phyloP scores from a whole-genome alignment of 768 basidiomycete genomes.

The Russula dissimulans region DNA sequence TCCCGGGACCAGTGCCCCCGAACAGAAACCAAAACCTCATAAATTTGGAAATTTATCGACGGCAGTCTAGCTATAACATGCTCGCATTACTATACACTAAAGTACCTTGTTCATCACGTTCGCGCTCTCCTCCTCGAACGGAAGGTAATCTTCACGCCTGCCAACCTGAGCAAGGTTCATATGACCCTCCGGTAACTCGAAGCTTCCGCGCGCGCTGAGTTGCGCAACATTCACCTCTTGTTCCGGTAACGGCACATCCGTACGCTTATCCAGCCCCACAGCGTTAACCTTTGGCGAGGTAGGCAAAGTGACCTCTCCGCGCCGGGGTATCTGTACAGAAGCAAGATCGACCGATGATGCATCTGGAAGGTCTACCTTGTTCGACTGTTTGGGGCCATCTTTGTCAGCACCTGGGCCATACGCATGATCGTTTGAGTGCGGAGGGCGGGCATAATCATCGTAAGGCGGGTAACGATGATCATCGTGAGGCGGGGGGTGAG shows the following conservation, averaged over 20 bases:
- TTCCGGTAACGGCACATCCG: neutral
- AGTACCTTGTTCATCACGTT: neutral
- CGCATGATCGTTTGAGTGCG: neutral
- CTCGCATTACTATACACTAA: no score
- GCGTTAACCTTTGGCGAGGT: neutral
- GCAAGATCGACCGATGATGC: slow-evolving; percentile 2
- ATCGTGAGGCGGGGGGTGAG: neutral
- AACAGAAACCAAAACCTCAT: no score
- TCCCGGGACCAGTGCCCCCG: no score
- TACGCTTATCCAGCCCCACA: neutral
- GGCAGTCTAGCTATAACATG: neutral
- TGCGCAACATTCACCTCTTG: neutral
- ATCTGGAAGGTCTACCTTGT: neutral
- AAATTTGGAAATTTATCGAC: no score
- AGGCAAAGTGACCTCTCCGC: neutral
- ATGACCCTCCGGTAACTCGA: neutral
- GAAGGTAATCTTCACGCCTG: neutral
- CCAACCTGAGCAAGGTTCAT: neutral
- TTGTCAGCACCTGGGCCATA: neutral
- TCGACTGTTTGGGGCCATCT: neutral
- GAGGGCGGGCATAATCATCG: neutral
- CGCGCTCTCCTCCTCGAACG: neutral
- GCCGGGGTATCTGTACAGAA: neutral
- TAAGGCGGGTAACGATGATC: neutral
- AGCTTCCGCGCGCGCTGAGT: neutral